These are phyloP conservation scores for Golubevia pallescens DNA, from an alignment of 1,284 basidiomycete species.

Conservation along the genomic window DNA sequence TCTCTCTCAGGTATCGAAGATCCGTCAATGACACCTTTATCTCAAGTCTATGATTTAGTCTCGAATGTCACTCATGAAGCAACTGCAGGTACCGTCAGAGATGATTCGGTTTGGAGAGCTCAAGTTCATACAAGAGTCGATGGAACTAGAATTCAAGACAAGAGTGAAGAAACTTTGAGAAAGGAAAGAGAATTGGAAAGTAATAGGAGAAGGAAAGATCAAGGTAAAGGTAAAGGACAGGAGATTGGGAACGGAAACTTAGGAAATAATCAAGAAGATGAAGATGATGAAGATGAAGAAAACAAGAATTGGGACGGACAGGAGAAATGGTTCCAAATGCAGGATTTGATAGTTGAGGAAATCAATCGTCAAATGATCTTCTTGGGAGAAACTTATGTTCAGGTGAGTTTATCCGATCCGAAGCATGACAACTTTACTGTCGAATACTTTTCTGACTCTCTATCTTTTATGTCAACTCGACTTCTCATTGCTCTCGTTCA, in stretches of 20 bases:
- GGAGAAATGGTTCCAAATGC: conserved; percentile 95
- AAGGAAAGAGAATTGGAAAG: neutral
- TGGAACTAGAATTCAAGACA: conserved; percentile 61
- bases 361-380: conserved; percentile 97
- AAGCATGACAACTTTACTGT: too few species aligned
- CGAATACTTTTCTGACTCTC: too few species aligned
- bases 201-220: neutral
- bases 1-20: conserved; percentile 68
- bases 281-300: conserved; percentile 68
- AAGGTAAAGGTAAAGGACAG: conserved; percentile 1
- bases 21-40: conserved; percentile 67
- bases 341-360: conserved; percentile 95
- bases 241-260: conserved; percentile 1
- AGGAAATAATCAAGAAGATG: conserved; percentile 68
- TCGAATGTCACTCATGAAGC: conserved; percentile 95
- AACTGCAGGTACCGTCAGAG: conserved; percentile 86
- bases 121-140: conserved; percentile 73
- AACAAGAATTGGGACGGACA: neutral
- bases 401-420: conserved; percentile 76
- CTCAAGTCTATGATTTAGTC: conserved; percentile 87
- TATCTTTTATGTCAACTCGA: too few species aligned
- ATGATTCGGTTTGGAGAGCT: conserved; percentile 88
- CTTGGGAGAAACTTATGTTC: conserved; percentile 91
- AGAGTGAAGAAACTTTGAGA: conserved; percentile 4
- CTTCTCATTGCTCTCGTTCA: conserved; percentile 3